Evolutionary conservation across 352 stramenopile species (phyloP).

Genomic region (Lagenidium sp.): DNA sequence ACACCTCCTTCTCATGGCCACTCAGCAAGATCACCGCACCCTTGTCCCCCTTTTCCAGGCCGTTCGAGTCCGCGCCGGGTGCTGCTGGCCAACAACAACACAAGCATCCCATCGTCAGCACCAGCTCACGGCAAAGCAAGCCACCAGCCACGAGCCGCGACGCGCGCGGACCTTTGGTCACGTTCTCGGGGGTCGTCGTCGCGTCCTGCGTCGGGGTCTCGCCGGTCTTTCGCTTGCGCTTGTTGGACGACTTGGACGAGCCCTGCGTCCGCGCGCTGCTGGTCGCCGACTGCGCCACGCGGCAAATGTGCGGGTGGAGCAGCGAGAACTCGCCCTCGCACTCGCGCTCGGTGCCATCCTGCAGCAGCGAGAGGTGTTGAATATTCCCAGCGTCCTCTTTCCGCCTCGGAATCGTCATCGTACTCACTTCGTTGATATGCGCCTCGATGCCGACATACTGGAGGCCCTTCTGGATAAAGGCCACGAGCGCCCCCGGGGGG

Average conservation of each 20-base stretch:
- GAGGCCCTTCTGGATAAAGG: conserved; percentile 98
- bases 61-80: conserved; percentile 53
- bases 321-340: conserved; percentile 89
- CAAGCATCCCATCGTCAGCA: conserved; percentile 4
- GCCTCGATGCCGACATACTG: conserved; percentile 91
- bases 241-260: conserved; percentile 53
- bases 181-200: conserved; percentile 21
- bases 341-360: conserved; percentile 82
- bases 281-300: conserved; percentile 66
- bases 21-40: conserved; percentile 53
- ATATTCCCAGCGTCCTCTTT: no score
- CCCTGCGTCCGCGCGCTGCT: conserved; percentile 50
- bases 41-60: conserved; percentile 54
- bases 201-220: no score
- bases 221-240: conserved; percentile 69
- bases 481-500: conserved; percentile 95
- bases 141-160: neutral
- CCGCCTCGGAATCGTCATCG: no score
- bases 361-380: no score
- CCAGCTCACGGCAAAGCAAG: neutral
- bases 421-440: conserved; percentile 78
- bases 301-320: conserved; percentile 88
- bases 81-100: conserved; percentile 6
- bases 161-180: conserved; percentile 30
- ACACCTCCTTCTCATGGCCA: conserved; percentile 89